phyloP scores from a whole-genome alignment of 1,284 basidiomycete species.

The Pisolithus thermaeus region DNA sequence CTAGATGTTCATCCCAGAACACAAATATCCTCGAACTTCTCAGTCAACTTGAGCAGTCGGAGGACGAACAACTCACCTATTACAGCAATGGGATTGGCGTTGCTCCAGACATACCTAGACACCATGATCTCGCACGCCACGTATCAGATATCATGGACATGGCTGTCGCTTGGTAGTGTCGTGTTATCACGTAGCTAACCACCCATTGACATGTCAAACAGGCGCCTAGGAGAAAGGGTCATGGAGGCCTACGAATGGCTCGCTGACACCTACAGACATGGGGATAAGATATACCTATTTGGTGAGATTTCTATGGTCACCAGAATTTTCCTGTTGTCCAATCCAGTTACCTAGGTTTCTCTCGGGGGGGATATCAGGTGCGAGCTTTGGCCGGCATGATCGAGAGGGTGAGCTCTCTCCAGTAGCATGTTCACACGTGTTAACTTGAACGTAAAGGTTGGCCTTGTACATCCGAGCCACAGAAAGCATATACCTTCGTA shows the following conservation, averaged over 20 bases:
- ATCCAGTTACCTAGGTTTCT: slow-evolving; percentile 27
- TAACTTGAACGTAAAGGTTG: slow-evolving; percentile 22
- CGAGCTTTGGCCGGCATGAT: slow-evolving; percentile 34
- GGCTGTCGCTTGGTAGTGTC: slow-evolving; percentile 25
- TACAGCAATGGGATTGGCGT: slow-evolving; percentile 33
- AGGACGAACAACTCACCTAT: slow-evolving; percentile 26
- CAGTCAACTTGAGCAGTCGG: slow-evolving; percentile 25
- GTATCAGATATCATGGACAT: slow-evolving; percentile 23
- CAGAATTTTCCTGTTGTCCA: background rate
- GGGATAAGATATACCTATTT: slow-evolving; percentile 32
- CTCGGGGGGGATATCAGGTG: slow-evolving; percentile 37
- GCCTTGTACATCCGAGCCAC: slow-evolving; percentile 32
- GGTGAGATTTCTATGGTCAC: slow-evolving; percentile 15
- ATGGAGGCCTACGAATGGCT: slow-evolving; percentile 34
- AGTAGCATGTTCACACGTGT: background rate
- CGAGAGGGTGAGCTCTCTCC: slow-evolving; percentile 17
- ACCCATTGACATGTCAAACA: background rate
- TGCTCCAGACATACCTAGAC: slow-evolving; percentile 17
- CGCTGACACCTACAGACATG: slow-evolving; percentile 27
- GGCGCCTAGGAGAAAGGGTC: slow-evolving; percentile 30
- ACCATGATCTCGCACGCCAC: slow-evolving; percentile 6
- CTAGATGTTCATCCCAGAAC: slow-evolving; percentile 17
- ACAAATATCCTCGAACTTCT: slow-evolving; percentile 35
- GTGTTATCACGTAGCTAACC: background rate
- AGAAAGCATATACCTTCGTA: slow-evolving; percentile 34